Evolutionary conservation across 495 filamentous ascomycete genomes (phyloP).

Genomic region (Parathielavia hyrcaniae): DNA sequence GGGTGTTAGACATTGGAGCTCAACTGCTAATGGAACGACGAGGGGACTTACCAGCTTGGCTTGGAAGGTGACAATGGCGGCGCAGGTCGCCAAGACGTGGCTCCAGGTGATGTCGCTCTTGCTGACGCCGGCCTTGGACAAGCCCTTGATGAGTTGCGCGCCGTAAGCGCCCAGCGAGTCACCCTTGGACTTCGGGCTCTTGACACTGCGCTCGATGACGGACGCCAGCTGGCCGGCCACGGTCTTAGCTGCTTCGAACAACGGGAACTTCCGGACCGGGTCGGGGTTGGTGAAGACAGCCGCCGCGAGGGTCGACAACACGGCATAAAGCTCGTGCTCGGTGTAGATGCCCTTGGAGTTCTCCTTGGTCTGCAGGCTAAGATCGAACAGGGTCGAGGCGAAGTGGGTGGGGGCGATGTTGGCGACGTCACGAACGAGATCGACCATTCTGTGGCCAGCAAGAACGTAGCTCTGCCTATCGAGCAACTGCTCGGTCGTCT

Average conservation of each 20-base stretch:
- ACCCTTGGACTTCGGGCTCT: slow-evolving; percentile 50
- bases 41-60: slow-evolving; percentile 49
- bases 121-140: slow-evolving; percentile 59
- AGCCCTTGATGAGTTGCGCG: slow-evolving; percentile 58
- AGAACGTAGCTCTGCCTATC: slow-evolving; percentile 53
- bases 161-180: slow-evolving; percentile 62
- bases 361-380: slow-evolving; percentile 66
- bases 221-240: slow-evolving; percentile 49
- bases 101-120: slow-evolving; percentile 66
- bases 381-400: slow-evolving; percentile 61
- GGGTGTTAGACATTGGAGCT: slow-evolving; percentile 5
- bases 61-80: slow-evolving; percentile 58
- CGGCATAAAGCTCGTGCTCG: slow-evolving; percentile 71
- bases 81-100: slow-evolving; percentile 52
- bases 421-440: slow-evolving; percentile 69
- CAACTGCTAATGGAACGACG: neutral
- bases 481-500: slow-evolving; percentile 60
- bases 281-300: slow-evolving; percentile 47
- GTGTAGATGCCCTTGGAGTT: slow-evolving; percentile 66
- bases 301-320: slow-evolving; percentile 61
- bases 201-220: slow-evolving; percentile 48
- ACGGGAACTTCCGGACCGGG: slow-evolving; percentile 46
- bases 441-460: slow-evolving; percentile 60
- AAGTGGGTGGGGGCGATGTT: slow-evolving; percentile 70
- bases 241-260: slow-evolving; percentile 56